phyloP scores from a whole-genome alignment of 2,329 filamentous ascomycete genomes.

The Ascocoryne sarcoides region DNA sequence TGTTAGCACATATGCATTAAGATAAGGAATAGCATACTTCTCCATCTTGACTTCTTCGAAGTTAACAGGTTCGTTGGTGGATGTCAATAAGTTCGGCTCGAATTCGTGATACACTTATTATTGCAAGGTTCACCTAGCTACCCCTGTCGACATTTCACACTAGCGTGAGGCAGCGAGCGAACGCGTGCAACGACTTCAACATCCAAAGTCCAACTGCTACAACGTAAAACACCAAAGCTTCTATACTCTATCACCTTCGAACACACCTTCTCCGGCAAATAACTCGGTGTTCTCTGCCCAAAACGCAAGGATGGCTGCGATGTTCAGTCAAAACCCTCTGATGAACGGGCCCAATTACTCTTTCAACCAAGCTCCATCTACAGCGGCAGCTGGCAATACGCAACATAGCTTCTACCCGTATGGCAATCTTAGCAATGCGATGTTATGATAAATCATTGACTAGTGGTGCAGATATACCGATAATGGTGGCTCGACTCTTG shows the following conservation, averaged over 20 bases:
- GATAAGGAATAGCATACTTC: conserved; percentile 12
- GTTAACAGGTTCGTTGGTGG: no score
- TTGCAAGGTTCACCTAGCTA: background rate
- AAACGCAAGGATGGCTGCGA: conserved; percentile 51
- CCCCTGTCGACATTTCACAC: background rate
- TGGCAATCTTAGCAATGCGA: conserved; percentile 27
- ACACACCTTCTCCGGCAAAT: background rate
- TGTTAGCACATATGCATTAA: conserved; percentile 13
- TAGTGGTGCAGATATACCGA: conserved; percentile 70
- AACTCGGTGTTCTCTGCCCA: no score
- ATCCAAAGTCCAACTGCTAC: background rate
- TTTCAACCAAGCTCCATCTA: conserved; percentile 51
- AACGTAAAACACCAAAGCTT: background rate
- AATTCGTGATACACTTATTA: no score
- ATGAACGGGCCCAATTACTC: conserved; percentile 64
- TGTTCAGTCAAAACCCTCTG: conserved; percentile 62
- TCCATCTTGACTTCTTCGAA: background rate
- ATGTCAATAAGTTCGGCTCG: no score
- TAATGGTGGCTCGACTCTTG: conserved; percentile 93
- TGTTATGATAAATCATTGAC: background rate
- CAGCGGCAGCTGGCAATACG: conserved; percentile 42
- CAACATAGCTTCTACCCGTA: conserved; percentile 92
- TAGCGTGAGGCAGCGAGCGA: background rate
- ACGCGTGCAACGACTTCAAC: background rate
- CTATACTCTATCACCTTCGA: background rate